phyloP scores from a whole-genome alignment of 768 basidiomycete species.

The Naganishia onofrii region DNA sequence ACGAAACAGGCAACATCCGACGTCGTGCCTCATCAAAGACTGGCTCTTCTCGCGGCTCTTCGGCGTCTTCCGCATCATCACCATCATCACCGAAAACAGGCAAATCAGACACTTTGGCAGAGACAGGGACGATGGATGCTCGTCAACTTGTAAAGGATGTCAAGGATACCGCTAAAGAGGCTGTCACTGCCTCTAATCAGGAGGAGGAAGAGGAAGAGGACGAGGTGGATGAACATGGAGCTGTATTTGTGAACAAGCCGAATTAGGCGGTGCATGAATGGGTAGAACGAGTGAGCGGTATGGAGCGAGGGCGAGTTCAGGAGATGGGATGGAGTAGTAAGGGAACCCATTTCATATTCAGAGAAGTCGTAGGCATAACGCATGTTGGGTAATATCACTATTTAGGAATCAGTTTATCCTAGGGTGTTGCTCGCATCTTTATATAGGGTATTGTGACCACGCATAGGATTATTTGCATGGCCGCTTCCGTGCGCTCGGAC shows the following conservation, averaged over 20 bases:
- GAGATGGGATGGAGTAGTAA: no score
- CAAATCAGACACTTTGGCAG: not conserved
- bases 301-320: not conserved
- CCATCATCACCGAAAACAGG: not conserved
- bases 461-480: no score
- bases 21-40: not conserved
- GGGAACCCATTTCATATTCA: no score
- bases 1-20: conserved; percentile 5
- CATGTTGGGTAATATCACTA: no score
- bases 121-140: conserved; percentile 25
- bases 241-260: conserved; percentile 46
- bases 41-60: no score
- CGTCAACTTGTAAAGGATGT: conserved; percentile 8
- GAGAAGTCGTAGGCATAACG: no score
- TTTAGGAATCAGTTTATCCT: no score
- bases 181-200: not conserved
- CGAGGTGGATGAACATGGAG: conserved; percentile 50
- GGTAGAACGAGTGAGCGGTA: not conserved
- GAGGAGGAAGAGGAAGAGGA: conserved; percentile 38
- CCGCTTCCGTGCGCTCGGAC: no score
- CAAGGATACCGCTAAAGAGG: not conserved
- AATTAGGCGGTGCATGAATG: not conserved
- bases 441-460: no score
- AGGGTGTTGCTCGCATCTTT: no score
- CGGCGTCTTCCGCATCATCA: not conserved